Base-by-base conservation (phyloP, 1,284 basidiomycete genomes). In the Cryptococcus wingfieldii region DNA sequence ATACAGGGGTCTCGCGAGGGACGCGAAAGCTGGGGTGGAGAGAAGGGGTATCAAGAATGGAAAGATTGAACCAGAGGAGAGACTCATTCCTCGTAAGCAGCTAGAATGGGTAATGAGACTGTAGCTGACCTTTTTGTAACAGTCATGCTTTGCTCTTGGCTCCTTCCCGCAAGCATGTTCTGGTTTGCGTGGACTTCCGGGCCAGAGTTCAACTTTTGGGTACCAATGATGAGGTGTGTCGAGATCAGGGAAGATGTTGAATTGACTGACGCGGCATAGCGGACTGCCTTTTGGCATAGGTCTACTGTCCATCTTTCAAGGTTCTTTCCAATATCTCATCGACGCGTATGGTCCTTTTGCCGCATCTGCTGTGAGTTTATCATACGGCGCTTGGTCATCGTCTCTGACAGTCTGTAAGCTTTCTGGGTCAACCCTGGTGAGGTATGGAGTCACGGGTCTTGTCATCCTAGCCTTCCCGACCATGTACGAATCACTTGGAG, bases 151-250 rank as follows among this genome's bases (percentile, higher is more conserved):
- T 51, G 52, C 31, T 50, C 51, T 10, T 51, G 58, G 31, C 49
- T 64, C 38, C 58, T 67, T 38, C 66, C 66, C 7, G 56, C 53
- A 2, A 59, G 64, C 9, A 45, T 68, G 37, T 68, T 66, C 51
- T 66, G 66, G 66, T 61, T 66, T 47, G 66, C 64, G 4, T 68
- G 66, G 64, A 66, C 66, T 3, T 68, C 66, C 6, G 53, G 53
- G 4, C 34, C 58, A 1, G 23, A 59, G 7, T 64, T 58, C 51
- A 57, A 37, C 39, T 51, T 61, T 27, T 67, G 66, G 66, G 27
- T 60, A 38, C 55, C 61, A 4, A 62, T 67, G 55, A 64, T 67
- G 57, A 62, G 62, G 62, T 64, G 39, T 28, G 55, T 50, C 2
- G 5, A n/a, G 31, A 12, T 19, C 5, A 16, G 10, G 12, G 16